Evolutionary conservation across 2,329 filamentous ascomycete genomes (phyloP).

Genomic region (Geosmithia morbida): DNA sequence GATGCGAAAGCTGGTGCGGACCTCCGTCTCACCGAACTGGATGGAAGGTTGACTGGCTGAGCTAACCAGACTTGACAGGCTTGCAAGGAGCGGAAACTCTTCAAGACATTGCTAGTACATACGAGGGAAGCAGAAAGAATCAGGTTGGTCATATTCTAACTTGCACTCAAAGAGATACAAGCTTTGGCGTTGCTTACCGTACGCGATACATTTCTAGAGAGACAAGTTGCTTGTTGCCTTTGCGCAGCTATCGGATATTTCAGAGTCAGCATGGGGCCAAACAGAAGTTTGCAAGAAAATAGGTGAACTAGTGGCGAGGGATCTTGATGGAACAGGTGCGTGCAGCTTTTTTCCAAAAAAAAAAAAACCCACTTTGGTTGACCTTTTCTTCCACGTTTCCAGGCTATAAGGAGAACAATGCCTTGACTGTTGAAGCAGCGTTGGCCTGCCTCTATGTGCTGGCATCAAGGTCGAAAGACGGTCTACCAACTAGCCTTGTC

Average conservation of each 20-base stretch:
- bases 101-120: background rate
- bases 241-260: background rate
- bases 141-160: background rate
- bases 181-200: background rate
- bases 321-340: background rate
- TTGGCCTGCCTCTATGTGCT: slow-evolving; percentile 14
- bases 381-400: background rate
- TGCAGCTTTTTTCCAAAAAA: background rate
- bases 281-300: background rate
- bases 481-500: slow-evolving; percentile 9
- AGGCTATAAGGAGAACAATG: background rate
- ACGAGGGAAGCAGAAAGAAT: background rate
- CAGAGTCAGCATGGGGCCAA: background rate
- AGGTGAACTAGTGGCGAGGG: background rate
- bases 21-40: background rate
- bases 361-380: background rate
- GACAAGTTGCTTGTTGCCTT: background rate
- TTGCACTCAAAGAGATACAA: background rate
- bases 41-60: background rate
- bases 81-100: background rate
- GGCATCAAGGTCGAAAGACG: slow-evolving; percentile 1
- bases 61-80: background rate
- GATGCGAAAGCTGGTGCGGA: background rate
- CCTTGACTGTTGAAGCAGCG: slow-evolving; percentile 7
- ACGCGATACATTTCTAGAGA: background rate